These are phyloP conservation scores for Lactarius evosmus DNA, from an alignment of 768 basidiomycete species.

Conservation along the genomic window DNA sequence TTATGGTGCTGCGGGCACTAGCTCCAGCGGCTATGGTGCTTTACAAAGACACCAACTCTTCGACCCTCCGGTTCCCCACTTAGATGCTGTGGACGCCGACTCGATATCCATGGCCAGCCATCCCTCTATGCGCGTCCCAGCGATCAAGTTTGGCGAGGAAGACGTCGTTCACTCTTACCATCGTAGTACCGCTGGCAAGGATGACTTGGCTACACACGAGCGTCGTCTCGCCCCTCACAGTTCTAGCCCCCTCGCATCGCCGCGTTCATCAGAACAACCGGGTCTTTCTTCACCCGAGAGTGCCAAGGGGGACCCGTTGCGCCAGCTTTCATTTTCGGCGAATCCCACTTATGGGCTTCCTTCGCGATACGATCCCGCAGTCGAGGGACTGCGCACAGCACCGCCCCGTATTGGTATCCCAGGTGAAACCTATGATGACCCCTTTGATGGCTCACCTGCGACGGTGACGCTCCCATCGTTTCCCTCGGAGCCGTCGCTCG, in stretches of 20 bases:
- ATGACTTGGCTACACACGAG: constrained; percentile 45
- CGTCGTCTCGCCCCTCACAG: constrained; percentile 35
- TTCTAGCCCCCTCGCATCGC: constrained; percentile 10
- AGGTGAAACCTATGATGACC: constrained; percentile 4
- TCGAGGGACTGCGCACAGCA: constrained; percentile 16
- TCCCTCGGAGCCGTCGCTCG: background rate
- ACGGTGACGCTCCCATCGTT: constrained; percentile 13
- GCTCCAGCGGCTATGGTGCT: constrained; percentile 35
- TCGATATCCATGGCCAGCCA: constrained; percentile 38
- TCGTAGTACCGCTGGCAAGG: constrained; percentile 41
- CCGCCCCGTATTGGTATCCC: constrained; percentile 16
- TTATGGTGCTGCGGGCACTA: background rate
- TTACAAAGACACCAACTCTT: constrained; percentile 82
- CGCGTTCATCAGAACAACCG: background rate
- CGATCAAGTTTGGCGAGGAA: constrained; percentile 74
- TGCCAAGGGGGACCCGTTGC: background rate
- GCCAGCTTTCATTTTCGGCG: background rate
- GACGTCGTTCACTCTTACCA: constrained; percentile 77
- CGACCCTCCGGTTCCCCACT: constrained; percentile 73
- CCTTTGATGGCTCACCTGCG: constrained; percentile 15
- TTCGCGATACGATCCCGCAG: background rate
- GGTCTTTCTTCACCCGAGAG: background rate
- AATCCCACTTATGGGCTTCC: background rate
- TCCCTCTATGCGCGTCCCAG: constrained; percentile 39
- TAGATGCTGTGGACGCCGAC: constrained; percentile 38